Base-by-base conservation (phyloP, 129 eudicot species). In the Calendula officinalis region DNA sequence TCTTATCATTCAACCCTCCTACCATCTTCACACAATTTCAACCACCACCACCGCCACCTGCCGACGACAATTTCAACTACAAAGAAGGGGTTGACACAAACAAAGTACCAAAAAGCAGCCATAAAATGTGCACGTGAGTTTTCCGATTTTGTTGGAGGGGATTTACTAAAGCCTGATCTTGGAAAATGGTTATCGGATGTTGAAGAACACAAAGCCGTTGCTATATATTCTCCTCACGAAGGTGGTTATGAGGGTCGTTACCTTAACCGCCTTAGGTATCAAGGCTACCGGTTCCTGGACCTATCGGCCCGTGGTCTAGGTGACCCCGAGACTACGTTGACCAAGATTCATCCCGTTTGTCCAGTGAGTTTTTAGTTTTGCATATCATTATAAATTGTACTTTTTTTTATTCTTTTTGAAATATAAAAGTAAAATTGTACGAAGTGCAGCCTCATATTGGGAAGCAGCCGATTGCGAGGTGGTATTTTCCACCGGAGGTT, bases 401-500 rank as follows among this genome's bases (percentile, higher is more conserved):
- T 5, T 32, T 43, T 30, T 54, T 54, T 66, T 33, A 30, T 39
- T 69, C 43, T 59, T 60, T 45, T n/a, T 4, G 39, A 50, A 6
- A 11, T 6, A 11, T 6, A 4, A 1, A 70, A 64, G 10, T 10
- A 42, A 6, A 30, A 44, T 6, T 36, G 3, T 16, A 14, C 69
- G n/a, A n/a, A n/a, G 40, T 76, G 72, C 84, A 91, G 98, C 72
- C 98, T 82, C 95, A 91, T 62, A 12, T 91, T 5, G 98, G 98
- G 56, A 91, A 91, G 86, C 98, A 91, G 63, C 96, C 98, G 1
- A 87, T 91, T 60, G 96, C 96, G 0, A 77, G 96, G 54, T 91
- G 98, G 98, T 87, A 84, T 73, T 87, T 82, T 62, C 98, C 98
- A 42, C 98, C 98, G 32, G 98, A 91, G 78, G 91, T 91, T 69